These are phyloP conservation scores for Pyrus bretschneideri DNA, from an alignment of 306 rosid genomes.

Conservation along the genomic window DNA sequence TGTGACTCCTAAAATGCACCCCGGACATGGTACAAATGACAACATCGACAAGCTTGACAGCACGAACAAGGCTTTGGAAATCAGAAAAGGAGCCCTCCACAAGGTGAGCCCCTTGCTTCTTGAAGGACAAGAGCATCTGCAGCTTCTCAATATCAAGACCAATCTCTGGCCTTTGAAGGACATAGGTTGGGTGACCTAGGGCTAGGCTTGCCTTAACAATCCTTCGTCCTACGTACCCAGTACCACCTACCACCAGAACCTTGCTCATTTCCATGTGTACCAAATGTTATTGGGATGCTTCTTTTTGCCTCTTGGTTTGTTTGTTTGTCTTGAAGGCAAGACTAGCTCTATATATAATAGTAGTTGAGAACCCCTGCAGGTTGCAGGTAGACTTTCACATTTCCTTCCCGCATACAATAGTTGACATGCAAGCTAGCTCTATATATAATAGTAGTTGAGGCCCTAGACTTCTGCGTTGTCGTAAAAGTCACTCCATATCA, in stretches of 20 bases:
- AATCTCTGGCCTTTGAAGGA: slow-evolving; percentile 60
- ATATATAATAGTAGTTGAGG: too few relatives aligned
- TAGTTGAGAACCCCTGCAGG: too few relatives aligned
- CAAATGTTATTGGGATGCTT: too few relatives aligned
- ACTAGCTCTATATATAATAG: too few relatives aligned
- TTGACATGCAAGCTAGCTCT: too few relatives aligned
- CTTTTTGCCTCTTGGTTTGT: too few relatives aligned
- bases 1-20: slow-evolving; percentile 66
- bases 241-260: slow-evolving; percentile 81
- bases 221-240: slow-evolving; percentile 68
- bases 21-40: slow-evolving; percentile 79
- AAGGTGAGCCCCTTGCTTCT: slow-evolving; percentile 63
- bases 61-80: slow-evolving; percentile 57
- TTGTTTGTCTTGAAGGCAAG: too few relatives aligned
- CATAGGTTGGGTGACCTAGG: slow-evolving; percentile 60
- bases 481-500: too few relatives aligned
- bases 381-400: too few relatives aligned
- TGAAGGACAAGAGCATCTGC: slow-evolving; percentile 54
- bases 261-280: slow-evolving; percentile 49
- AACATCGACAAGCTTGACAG: slow-evolving; percentile 62
- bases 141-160: slow-evolving; percentile 66
- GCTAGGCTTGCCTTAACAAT: slow-evolving; percentile 63
- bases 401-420: too few relatives aligned
- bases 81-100: slow-evolving; percentile 62
- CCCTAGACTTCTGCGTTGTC: too few relatives aligned